Evolutionary conservation across 1,139 yeast genomes (phyloP), one percentile per base, ranked within the genome.

Genomic region (Yamadazyma mexicana): DNA sequence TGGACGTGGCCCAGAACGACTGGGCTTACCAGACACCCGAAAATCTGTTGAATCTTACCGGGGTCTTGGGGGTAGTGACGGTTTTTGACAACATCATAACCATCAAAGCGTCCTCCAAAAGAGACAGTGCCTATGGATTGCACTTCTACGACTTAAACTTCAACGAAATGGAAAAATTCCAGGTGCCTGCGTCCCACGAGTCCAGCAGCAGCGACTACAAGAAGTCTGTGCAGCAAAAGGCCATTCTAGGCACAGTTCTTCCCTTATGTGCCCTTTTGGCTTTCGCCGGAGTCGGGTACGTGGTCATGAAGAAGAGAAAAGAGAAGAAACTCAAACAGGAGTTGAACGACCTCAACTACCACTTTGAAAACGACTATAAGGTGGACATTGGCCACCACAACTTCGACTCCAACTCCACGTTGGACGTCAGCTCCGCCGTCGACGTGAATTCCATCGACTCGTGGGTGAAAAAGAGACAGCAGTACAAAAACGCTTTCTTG

Each of bases 391-490:
- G 33, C 4, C 34, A 20, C 17, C 37, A 34, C 26, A 17, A 43
- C 32, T 45, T 46, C 34, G 82, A 77, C 48, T 64, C 75, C 11
- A 54, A 59, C 33, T 74, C 79, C 2, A 64, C 69, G 0, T 46
- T 64, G 27, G 66, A 59, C 35, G 64, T 50, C 1, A 57, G 59
- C 15, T 62, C 67, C 5, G 72, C 77, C 17, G 71, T 64, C 26
- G 66, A 59, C 35, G 63, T 50, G 1, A 57, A 60, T 15, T 62
- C 67, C 5, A 72, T 78, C 17, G 71, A 69, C 42, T 75, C 80
- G 9, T 77, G 82, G 82, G 69, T 68, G 31, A 63, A 67, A 30
- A 77, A 77, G 51, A 59, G 82, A 47, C 73, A 71, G 43, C 71
- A 72, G 41, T 76, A 64, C 48, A 80, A 76, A 36, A 61, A 61